Evolutionary conservation across 2,329 filamentous ascomycete genomes (phyloP).

Genomic region (Pseudocercospora musae): DNA sequence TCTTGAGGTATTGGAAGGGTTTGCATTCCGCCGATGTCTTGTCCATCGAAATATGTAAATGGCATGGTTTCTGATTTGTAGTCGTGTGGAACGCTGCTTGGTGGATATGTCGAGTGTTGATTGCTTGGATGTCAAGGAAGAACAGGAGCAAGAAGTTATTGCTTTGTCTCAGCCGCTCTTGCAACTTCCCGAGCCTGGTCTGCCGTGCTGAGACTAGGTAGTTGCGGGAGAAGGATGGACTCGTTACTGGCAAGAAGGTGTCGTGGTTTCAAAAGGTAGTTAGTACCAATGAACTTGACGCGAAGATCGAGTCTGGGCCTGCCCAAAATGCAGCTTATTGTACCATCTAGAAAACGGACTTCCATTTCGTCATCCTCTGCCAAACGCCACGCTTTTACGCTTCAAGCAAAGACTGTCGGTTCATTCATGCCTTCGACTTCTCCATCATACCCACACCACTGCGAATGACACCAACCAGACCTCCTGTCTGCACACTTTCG

Average conservation of each 20-base stretch:
- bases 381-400: background rate
- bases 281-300: background rate
- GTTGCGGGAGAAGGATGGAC: background rate
- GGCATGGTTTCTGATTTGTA: background rate
- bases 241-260: background rate
- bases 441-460: conserved; percentile 76
- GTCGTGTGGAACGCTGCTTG: background rate
- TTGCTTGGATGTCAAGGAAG: background rate
- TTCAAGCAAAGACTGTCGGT: no score
- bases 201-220: background rate
- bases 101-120: background rate
- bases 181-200: background rate
- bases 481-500: conserved; percentile 87
- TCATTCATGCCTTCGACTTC: background rate
- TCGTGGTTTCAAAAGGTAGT: background rate
- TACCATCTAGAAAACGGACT: no score
- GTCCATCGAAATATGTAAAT: background rate
- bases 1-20: background rate
- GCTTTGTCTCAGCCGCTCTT: background rate
- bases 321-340: background rate
- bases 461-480: conserved; percentile 82
- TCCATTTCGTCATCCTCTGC: no score
- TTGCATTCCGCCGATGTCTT: background rate
- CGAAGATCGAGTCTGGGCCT: background rate
- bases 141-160: background rate